Base-by-base conservation (phyloP, 176 grass and related monocot species). In the Avena sativa region DNA sequence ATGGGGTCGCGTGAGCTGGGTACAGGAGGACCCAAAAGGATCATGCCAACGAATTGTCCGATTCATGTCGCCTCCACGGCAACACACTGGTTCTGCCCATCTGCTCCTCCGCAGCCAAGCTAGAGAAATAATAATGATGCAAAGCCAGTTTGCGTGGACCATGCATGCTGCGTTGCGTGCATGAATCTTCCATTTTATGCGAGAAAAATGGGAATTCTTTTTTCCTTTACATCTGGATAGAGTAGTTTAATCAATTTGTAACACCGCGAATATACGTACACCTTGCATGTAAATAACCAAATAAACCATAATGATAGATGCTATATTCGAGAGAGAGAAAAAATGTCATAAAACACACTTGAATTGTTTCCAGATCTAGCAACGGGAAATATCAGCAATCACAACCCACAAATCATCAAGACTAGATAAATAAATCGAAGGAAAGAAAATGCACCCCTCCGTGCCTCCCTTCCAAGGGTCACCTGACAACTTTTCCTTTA, bases 51-150 rank as follows among this genome's bases (percentile, higher is more conserved):
- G 68, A 81, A 80, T 71, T 67, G 72, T 58, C 82, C 43, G 28
- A 48, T 74, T 68, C 82, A 81, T 89, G 83, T 81, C 88, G 61
- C 48, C 88, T 62, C 20, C 59, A 26, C n/a, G 85, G 59, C 83
- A 81, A 81, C 81, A 81, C 88, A 80, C 4, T 58, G 68, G 68
- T 67, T 67, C 28, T 15, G 64, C 28, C 28, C 64, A 73, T 81
- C 76, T 30, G 76, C 71, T 85, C 82, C 66, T 72, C 46, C 8
- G 82, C 76, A 67, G 47, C 67, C 23, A 40, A 74, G 56, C 49
- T 1, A 58, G 58, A 74, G 67, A 85, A 64, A 85, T 89, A 50
- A 74, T 40, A 43, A 43, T 85, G 55, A 43, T 85, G 55, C 48
- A 80, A 84, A 55, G 15, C 32, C 66, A 74, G 13, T 71, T 74